Evolutionary conservation across 768 basidiomycete genomes (phyloP), one percentile per base, ranked within the genome.

Genomic region (Strobilomyces echinocephalus): DNA sequence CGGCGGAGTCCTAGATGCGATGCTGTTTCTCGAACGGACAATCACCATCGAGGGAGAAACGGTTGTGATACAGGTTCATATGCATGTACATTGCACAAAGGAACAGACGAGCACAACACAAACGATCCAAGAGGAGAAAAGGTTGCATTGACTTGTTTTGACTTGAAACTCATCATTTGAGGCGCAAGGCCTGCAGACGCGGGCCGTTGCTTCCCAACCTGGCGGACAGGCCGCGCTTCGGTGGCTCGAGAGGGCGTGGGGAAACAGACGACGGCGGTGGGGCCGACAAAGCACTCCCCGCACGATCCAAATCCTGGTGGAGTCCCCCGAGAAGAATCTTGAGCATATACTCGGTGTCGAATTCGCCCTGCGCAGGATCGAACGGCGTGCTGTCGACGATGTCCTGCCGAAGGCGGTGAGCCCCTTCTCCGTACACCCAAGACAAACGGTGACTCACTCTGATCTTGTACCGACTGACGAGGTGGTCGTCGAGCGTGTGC

Each of bases 301-400:
- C 30, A 2, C 46, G 57, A 42, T 65, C 65, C 12, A 62, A 10
- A 11, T 58, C 58, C 50, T 60, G 53, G 45, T 57, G 47, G 10
- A 69, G 6, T 45, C 65, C 53, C 4, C 69, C 69, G 18, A 69
- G 63, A 14, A 69, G 63, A 43, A 69, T 68, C 61, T 71, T 69
- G n/a, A 71, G 34, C 69, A 69, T 69, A 51, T 71, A 69, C 42
- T 69, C 69, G 10, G 69, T 66, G 54, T 71, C 64, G 21, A 69
- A 69, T 5, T 40, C 54, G 52, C 69, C 69, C 7, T 64, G 53
- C 15, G 50, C 60, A 40, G 62, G 68, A 47, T 71, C 66, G 44
- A 55, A 79, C 8, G 72, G 71, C 5, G 75, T 76, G 35, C 75
- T 74, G 60, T 79, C 78, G 9, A 80, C 76, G 28, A 79, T 73